These are phyloP conservation scores for Exophiala bonariae DNA, from an alignment of 2,329 filamentous ascomycete genomes.

Conservation along the genomic window DNA sequence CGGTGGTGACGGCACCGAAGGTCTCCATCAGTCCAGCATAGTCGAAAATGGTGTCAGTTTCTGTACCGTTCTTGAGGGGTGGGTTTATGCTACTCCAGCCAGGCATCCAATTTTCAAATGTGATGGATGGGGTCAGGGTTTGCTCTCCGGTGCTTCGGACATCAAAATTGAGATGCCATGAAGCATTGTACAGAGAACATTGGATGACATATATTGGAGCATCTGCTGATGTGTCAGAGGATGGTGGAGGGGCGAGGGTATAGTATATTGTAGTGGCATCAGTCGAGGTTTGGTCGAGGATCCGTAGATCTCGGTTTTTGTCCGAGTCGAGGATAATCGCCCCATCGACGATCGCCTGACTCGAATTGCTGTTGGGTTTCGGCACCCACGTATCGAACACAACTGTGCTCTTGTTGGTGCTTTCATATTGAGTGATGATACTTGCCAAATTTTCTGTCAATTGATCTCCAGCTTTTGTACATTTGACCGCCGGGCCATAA, in stretches of 20 bases:
- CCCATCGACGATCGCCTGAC: neutral
- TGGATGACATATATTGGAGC: too few relatives aligned
- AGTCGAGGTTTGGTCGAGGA: conserved; percentile 5
- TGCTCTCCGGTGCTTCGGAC: conserved; percentile 6
- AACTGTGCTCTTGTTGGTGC: neutral
- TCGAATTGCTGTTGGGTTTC: neutral
- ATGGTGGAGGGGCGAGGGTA: conserved; percentile 2
- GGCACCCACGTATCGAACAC: conserved; percentile 5
- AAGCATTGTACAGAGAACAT: too few relatives aligned
- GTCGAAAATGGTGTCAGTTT: conserved; percentile 1
- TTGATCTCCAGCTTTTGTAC: neutral
- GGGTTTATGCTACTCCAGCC: conserved; percentile 8
- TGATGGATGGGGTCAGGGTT: neutral
- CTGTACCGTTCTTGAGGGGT: neutral
- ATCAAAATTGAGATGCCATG: too few relatives aligned
- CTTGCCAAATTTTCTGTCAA: neutral
- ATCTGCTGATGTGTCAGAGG: too few relatives aligned
- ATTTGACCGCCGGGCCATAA: conserved; percentile 1
- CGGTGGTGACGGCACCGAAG: conserved; percentile 4
- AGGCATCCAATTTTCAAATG: conserved; percentile 7
- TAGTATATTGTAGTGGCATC: conserved; percentile 8
- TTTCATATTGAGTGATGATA: conserved; percentile 2
- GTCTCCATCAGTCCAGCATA: conserved; percentile 6
- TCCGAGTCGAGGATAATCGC: conserved; percentile 3
- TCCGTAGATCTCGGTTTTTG: conserved; percentile 4